A percentile compares a stretch with the other conserved stretches of the same genome.
Conservation (phyloP, 805 yeast species). For the Nakazawaea ambrosiae region DNA sequence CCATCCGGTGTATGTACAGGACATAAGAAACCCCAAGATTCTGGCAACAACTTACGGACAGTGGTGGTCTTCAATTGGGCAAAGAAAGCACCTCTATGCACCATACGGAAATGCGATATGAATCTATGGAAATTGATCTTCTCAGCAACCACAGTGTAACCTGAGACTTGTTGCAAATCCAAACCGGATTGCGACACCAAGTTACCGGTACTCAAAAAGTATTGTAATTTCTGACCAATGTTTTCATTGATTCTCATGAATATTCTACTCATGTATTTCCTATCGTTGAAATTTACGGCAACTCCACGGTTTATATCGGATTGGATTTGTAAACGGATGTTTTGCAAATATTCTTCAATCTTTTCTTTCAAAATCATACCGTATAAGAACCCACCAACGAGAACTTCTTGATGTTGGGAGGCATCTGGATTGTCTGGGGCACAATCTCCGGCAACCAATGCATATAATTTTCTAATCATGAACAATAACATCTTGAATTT, state of each 20-base stretch:
- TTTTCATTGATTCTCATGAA: constrained; percentile 80
- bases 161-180: constrained; percentile 96
- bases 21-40: constrained; percentile 98
- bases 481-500: constrained; percentile 83
- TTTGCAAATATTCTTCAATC: constrained; percentile 83
- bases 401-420: constrained; percentile 95
- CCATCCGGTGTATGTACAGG: constrained; percentile 99
- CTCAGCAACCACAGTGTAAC: constrained; percentile 98
- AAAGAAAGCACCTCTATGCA: constrained; percentile 98
- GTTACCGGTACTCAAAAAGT: constrained; percentile 95
- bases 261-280: constrained; percentile 75
- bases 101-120: constrained; percentile 98
- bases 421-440: constrained; percentile 98
- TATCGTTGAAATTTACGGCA: constrained; percentile 77
- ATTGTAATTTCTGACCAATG: constrained; percentile 90
- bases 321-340: constrained; percentile 65
- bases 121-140: constrained; percentile 96
- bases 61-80: constrained; percentile 97
- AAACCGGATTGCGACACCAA: constrained; percentile 94
- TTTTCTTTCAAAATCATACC: constrained; percentile 97
- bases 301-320: constrained; percentile 74
- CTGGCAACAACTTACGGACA: constrained; percentile 92
- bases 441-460: constrained; percentile 95
- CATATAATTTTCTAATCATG: constrained; percentile 92
- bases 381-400: constrained; percentile 91